Evolutionary conservation across 768 basidiomycete genomes (phyloP), one percentile per base, ranked within the genome.

Genomic region (Hemileccinum rubropunctum): DNA sequence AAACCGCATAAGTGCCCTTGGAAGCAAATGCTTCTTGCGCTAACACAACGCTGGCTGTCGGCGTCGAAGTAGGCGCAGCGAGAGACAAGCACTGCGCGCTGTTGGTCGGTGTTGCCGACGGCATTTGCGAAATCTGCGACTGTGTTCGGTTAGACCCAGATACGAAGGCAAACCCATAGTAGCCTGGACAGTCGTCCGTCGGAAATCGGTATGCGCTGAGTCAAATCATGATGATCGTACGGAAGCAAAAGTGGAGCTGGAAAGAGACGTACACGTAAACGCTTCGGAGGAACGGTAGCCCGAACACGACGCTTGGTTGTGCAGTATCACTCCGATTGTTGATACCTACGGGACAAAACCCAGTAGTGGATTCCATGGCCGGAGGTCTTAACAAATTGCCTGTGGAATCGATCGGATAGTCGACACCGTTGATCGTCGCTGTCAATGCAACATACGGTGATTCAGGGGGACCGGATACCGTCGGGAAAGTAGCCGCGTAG

Each of bases 91-190:
- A 67, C 21, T 63, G 58, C 0, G 51, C 58, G 23, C 57, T 60
- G 20, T 59, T 55, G 9, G 62, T 63, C 1, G 65, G 66, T 2
- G 62, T 69, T 12, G 65, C 44, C 35, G 36, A 49, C 4, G 67
- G 67, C 14, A 28, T 65, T 38, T 67, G 67, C 18, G 55, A 55
- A n/a, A 67, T 61, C 33, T 69, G 63, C 5, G 53, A 28, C 3
- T 49, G 53, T 12, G 66, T 66, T 33, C 65, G 55, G 28, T 65
- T 67, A 0, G 67, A 50, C 0, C 63, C 63, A 3, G 57, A 43
- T 2, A 57, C 63, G 33, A 69, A 67, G 6, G 67, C 66, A 26
- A 67, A 67, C 27, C 66, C 66, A 13, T 69, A 67, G 37, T 65
- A 65, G 6, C 57, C 66, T 3, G 66, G 66, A 39, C 66, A 69